Evolutionary conservation across 78 protist genomes (phyloP), one percentile per base, ranked within the genome.

Genomic region (Pelomyxa schiedti): DNA sequence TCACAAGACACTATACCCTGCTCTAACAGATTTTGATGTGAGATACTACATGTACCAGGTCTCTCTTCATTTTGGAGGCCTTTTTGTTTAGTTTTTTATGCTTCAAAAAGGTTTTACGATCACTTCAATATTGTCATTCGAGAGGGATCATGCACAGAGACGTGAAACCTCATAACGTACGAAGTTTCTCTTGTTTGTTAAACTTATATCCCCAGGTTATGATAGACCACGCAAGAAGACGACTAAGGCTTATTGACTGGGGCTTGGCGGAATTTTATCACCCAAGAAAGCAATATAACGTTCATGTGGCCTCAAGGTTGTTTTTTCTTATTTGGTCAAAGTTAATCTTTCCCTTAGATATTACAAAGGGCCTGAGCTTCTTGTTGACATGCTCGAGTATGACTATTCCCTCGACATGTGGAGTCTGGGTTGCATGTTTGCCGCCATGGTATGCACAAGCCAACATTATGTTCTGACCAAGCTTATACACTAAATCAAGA

Each of bases 181-280:
- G 69, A 36, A 35, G 30, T 8, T 76, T 69, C 24, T 74, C 26
- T 40, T 0, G 38, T 26, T 72, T 4, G 7, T 24, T 75, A 1
- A 1, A 0, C 37, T 4, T 75, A 30, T 8, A 30, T 65, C 88
- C 79, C 66, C 96, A 98, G 72, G 88, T 97, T 37, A 94, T 97
- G 94, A 96, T 97, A 65, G 99, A 98, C 80, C 99, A 94, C 79
- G 73, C 65, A 26, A 37, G 81, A 37, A 71, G 91, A 3, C 76
- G 85, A 86, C 77, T 96, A 52, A 77, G 93, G 63, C 85, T 96
- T 24, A 93, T 96, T 52, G 99, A 98, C 69, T 98, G 99, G 98
- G 99, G 99, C 1, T 72, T 98, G 30, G 99, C 99, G 3, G 99
- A 98, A 70, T 98, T 91, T 74, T 98, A 96, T 82, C 98, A 91